phyloP scores from a whole-genome alignment of 805 yeast genomes.

The Saccharomyces kudriavzevii region DNA sequence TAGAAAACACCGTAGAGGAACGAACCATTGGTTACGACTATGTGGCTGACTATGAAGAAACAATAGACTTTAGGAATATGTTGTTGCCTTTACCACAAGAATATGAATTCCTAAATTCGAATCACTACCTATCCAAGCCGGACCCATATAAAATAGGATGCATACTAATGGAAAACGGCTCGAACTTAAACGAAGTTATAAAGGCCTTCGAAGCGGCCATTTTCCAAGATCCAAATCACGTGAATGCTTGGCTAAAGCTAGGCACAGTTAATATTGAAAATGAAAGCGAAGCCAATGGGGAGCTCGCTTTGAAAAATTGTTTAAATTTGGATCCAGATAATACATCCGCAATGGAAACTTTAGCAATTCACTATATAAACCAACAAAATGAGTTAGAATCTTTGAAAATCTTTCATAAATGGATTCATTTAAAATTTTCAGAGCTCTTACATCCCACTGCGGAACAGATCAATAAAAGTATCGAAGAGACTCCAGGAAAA shows the following conservation, averaged over 20 bases:
- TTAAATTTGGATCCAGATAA: background rate
- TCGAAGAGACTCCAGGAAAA: background rate
- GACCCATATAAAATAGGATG: background rate
- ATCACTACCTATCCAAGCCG: background rate
- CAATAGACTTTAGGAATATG: background rate
- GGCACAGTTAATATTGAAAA: background rate
- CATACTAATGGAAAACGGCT: background rate
- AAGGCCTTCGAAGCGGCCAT: background rate
- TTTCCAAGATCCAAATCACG: background rate
- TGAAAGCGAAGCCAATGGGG: background rate
- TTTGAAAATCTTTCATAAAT: background rate
- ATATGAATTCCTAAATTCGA: background rate
- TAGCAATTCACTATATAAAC: background rate
- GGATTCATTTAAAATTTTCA: background rate
- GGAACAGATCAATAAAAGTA: background rate
- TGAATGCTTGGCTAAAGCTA: background rate
- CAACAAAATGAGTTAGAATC: background rate
- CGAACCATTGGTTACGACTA: background rate
- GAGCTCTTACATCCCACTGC: background rate
- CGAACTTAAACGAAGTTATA: background rate
- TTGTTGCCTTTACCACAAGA: background rate
- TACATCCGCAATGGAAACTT: background rate
- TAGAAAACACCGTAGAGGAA: background rate
- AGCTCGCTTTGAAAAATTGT: background rate
- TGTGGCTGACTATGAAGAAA: background rate